Percentiles rank a stretch among this genome's conserved stretches.
These are phyloP conservation scores for Arabidopsis thaliana DNA, from an alignment of 345 rosid genomes.

Conservation along the genomic window TAIR10.1 NC_003074.8:4214001-4214500, in stretches of 20 bases:
- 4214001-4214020: slow-evolving; percentile 40
- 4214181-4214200: slow-evolving; percentile 22
- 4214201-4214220: slow-evolving; percentile 19
- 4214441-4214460: slow-evolving; percentile 2
- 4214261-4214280: neutral
- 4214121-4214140: slow-evolving; percentile 47
- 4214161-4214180: slow-evolving; percentile 26
- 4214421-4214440: slow-evolving; percentile 24
- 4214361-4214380: neutral
- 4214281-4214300: slow-evolving; percentile 8
- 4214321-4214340: neutral
- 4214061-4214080: slow-evolving; percentile 50
- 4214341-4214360: slow-evolving; percentile 20
- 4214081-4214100: slow-evolving; percentile 54
- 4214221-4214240: slow-evolving; percentile 34
- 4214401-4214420: slow-evolving; percentile 21
- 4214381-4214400: slow-evolving; percentile 10
- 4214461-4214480: slow-evolving; percentile 8
- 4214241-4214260: slow-evolving; percentile 24
- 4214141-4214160: slow-evolving; percentile 27
- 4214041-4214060: slow-evolving; percentile 45
- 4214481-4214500: slow-evolving; percentile 22
- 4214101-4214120: slow-evolving; percentile 52
- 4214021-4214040: slow-evolving; percentile 28
- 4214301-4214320: neutral